Percentiles rank a stretch among this genome's conserved stretches.
Evolutionary conservation across 2,329 filamentous ascomycete species (phyloP).

Genomic region (Curvularia spicifera): DNA sequence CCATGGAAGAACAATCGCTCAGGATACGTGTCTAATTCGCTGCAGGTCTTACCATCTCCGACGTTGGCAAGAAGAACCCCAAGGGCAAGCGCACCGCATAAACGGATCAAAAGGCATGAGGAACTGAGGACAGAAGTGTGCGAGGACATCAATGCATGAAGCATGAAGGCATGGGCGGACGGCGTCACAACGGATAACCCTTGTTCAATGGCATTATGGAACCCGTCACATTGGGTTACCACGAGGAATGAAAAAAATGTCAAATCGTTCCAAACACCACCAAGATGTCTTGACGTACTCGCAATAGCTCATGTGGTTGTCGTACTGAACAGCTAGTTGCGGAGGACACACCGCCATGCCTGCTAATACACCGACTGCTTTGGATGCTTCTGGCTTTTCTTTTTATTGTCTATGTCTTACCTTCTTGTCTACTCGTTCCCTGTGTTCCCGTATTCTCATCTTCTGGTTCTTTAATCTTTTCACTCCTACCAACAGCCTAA

Average conservation of each 20-base stretch:
- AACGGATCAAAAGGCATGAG: conserved; percentile 20
- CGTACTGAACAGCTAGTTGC: conserved; percentile 6
- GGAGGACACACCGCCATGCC: not conserved
- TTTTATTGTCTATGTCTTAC: conserved; percentile 45
- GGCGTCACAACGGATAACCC: conserved; percentile 43
- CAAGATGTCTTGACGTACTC: conserved; percentile 7
- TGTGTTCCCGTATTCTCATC: no score
- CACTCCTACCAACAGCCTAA: no score
- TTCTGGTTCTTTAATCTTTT: no score
- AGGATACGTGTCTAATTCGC: conserved; percentile 15
- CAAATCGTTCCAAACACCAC: conserved; percentile 28
- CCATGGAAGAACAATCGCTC: not conserved
- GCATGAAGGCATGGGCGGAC: conserved; percentile 36
- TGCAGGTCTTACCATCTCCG: conserved; percentile 64
- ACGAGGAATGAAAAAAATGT: conserved; percentile 42
- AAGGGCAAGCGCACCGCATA: conserved; percentile 57
- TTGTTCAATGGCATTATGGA: conserved; percentile 43
- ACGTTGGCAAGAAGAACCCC: conserved; percentile 68
- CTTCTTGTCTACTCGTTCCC: no score
- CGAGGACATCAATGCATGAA: conserved; percentile 19
- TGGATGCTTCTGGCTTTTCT: conserved; percentile 25
- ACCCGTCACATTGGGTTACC: conserved; percentile 31
- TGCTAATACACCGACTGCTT: conserved; percentile 15
- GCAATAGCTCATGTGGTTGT: conserved; percentile 3
- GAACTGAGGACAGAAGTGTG: conserved; percentile 17